A percentile compares a stretch with the other conserved stretches of the same genome.
phyloP scores from a whole-genome alignment of 2,329 filamentous ascomycete species.

The Fusarium udum region DNA sequence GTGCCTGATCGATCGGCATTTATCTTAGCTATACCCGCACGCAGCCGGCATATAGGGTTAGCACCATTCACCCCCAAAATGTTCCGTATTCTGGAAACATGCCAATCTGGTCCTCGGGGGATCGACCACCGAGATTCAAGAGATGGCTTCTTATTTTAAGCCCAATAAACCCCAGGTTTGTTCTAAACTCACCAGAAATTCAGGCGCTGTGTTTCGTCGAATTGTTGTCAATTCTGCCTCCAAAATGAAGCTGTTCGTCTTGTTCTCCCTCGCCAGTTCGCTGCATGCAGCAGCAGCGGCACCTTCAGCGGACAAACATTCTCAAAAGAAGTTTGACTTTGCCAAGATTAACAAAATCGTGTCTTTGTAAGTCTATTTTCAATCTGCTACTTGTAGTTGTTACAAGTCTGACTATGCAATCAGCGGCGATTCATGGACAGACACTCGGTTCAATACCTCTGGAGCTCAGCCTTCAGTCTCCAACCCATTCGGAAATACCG shows the following conservation, averaged over 20 bases:
- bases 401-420: not conserved
- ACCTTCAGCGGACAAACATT: not conserved
- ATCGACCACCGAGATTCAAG: not conserved
- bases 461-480: not conserved
- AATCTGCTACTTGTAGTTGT: fast-evolving
- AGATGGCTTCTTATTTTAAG: not conserved
- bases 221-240: not conserved
- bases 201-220: no score
- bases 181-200: fast-evolving
- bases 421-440: conserved; percentile 17
- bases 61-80: not conserved
- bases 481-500: conserved; percentile 2
- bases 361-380: not conserved
- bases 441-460: conserved; percentile 8
- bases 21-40: no score
- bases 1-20: not conserved
- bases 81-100: not conserved
- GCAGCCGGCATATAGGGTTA: not conserved
- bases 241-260: not conserved
- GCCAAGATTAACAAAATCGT: not conserved
- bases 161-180: fast-evolving
- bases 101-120: not conserved
- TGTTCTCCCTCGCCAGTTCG: not conserved
- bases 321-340: not conserved
- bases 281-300: not conserved